A percentile compares a stretch with the other conserved stretches of the same genome.
Evolutionary conservation across 768 basidiomycete genomes (phyloP).

Genomic region (Lentinula aciculospora): DNA sequence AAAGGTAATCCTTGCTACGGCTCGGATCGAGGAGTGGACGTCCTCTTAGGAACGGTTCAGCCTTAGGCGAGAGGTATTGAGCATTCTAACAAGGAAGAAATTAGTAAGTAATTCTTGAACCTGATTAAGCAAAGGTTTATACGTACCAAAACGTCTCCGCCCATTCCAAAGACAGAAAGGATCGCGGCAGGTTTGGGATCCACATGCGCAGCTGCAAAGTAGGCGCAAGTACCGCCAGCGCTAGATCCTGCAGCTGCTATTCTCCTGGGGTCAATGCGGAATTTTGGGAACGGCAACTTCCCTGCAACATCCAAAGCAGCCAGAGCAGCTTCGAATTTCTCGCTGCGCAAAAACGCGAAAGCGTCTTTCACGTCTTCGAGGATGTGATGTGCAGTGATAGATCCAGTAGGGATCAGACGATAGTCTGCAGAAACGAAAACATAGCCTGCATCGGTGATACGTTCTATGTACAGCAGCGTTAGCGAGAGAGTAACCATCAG

Average conservation of each 20-base stretch:
- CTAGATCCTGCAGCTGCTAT: constrained; percentile 54
- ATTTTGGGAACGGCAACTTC: constrained; percentile 9
- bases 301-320: background rate
- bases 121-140: background rate
- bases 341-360: constrained; percentile 37
- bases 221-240: constrained; percentile 60
- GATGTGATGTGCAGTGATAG: constrained; percentile 50
- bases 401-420: constrained; percentile 43
- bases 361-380: constrained; percentile 53
- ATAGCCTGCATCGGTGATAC: constrained; percentile 37
- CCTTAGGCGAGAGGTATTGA: background rate
- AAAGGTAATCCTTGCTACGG: background rate
- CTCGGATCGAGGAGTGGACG: background rate
- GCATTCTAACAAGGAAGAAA: background rate
- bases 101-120: background rate
- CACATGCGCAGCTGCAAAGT: constrained; percentile 53
- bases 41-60: background rate
- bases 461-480: constrained; percentile 25
- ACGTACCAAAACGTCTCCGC: constrained; percentile 49
- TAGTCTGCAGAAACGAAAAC: constrained; percentile 63
- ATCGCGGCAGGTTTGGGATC: constrained; percentile 48
- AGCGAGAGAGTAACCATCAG: background rate
- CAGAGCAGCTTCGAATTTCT: constrained; percentile 11
- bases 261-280: constrained; percentile 33
- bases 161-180: constrained; percentile 56